Percentiles rank a stretch among this genome's conserved stretches.
phyloP scores from a whole-genome alignment of 495 filamentous ascomycete species.

The Astrothelium subdiscretum region DNA sequence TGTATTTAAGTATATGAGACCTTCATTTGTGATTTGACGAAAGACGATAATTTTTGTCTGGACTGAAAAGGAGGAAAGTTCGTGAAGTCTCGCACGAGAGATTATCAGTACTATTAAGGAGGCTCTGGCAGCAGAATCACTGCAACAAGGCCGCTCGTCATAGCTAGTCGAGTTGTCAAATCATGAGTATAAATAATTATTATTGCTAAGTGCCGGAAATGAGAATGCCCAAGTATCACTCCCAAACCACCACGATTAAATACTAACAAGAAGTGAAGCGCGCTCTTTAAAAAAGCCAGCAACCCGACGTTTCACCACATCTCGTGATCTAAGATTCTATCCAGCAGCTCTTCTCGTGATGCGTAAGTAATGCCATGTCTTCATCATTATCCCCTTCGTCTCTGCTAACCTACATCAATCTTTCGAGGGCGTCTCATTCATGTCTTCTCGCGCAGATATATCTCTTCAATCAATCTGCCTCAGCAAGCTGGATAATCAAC shows the following conservation, averaged over 20 bases:
- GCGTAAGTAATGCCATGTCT: neutral
- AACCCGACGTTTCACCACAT: neutral
- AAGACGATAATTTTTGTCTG: too few relatives aligned
- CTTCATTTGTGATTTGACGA: too few relatives aligned
- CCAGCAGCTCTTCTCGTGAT: neutral
- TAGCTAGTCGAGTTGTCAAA: neutral
- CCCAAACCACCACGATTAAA: neutral
- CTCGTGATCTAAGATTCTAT: neutral
- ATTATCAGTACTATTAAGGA: too few relatives aligned
- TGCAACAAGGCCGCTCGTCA: too few relatives aligned
- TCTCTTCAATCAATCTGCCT: slow-evolving; percentile 34
- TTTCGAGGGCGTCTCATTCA: too few relatives aligned
- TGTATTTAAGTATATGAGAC: too few relatives aligned
- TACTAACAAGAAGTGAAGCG: neutral
- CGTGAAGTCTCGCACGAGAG: too few relatives aligned
- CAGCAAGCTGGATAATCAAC: slow-evolving; percentile 66
- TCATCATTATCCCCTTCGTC: neutral
- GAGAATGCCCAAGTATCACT: neutral
- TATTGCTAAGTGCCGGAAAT: neutral
- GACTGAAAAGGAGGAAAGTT: too few relatives aligned
- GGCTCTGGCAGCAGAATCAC: too few relatives aligned
- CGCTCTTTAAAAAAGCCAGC: neutral
- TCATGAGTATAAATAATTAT: neutral
- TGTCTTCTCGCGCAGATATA: too few relatives aligned
- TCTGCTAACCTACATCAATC: neutral